Evolutionary conservation across 345 rosid species (phyloP).

Genomic region (Eucalyptus shirleyi): DNA sequence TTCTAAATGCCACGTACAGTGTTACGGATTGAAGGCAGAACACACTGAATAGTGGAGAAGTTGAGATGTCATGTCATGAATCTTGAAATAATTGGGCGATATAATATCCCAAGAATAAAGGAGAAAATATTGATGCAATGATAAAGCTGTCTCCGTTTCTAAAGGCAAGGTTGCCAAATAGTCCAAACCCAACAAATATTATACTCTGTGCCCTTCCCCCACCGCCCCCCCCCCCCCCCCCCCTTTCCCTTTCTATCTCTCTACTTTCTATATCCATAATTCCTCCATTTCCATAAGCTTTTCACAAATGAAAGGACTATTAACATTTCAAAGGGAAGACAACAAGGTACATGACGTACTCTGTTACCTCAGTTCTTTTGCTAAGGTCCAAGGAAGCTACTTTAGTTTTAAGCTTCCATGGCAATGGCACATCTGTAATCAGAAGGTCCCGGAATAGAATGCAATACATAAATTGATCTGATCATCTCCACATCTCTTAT

Average conservation of each 20-base stretch:
- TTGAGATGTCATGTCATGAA: neutral
- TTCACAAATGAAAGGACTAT: neutral
- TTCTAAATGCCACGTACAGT: neutral
- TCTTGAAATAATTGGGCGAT: neutral
- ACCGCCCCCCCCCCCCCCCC: accelerated
- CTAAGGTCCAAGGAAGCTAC: neutral
- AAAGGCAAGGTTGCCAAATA: neutral
- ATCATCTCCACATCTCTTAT: neutral
- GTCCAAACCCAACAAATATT: neutral
- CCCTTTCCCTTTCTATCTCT: neutral
- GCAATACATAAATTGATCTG: neutral
- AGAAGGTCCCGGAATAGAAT: neutral
- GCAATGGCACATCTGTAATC: neutral
- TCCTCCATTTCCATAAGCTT: neutral
- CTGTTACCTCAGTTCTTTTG: neutral
- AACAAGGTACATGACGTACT: neutral
- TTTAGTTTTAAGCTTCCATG: neutral
- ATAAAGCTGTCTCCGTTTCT: neutral
- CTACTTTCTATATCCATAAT: neutral
- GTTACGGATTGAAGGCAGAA: neutral
- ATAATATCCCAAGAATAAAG: neutral
- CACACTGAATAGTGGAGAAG: neutral
- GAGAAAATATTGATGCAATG: neutral
- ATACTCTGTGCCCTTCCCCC: neutral
- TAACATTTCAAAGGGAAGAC: neutral